Evolutionary conservation across 2,329 filamentous ascomycete species (phyloP), one percentile per base, ranked within the genome.

Genomic region (Fusarium sororula): DNA sequence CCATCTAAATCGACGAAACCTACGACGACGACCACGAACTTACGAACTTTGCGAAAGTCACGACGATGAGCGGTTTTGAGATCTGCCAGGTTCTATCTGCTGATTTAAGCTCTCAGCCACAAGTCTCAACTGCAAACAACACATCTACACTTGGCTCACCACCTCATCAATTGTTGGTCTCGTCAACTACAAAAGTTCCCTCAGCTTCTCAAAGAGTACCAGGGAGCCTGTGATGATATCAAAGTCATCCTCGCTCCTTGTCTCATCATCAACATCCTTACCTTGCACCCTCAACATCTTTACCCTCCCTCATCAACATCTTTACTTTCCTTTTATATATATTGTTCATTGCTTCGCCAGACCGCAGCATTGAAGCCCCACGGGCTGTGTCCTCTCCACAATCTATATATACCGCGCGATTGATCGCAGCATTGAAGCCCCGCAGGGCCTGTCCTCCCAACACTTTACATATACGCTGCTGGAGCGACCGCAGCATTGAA

Each of bases 141-240:
- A 32, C 28, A 8, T 48, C 45, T 14, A 10, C 44, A 28, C 14
- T 48, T 48, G 26, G 13, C 45, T 22, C 18, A 44, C 42, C 24
- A 44, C 15, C n/a, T 26, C 42, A 11, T 5, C n/a, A 7, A 41
- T n/a, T n/a, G 24, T 26, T 18, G 42, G 26, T 14, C 24, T 28
- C 17, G 44, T 18, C 24, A 47, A 47, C 18, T 45, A 13, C 64
- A 79, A 1, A 78, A 83, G 2, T 85, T 95, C 53, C 85, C 87
- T 6, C 73, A 81, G 1, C 77, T 89, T 4, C 85, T 90, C 3
- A 81, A 81, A 37, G 73, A 84, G 10, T 92, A 91, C 74, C 80
- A 85, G 17, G 77, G 82, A 2, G 82, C 85, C 7, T 88, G 88
- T 37, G 82, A 83, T 17, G 84, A 90, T 20, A 81, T 90, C 13